Conservation (phyloP, 2,329 filamentous ascomycete genomes). For the Sporothrix luriei region DNA sequence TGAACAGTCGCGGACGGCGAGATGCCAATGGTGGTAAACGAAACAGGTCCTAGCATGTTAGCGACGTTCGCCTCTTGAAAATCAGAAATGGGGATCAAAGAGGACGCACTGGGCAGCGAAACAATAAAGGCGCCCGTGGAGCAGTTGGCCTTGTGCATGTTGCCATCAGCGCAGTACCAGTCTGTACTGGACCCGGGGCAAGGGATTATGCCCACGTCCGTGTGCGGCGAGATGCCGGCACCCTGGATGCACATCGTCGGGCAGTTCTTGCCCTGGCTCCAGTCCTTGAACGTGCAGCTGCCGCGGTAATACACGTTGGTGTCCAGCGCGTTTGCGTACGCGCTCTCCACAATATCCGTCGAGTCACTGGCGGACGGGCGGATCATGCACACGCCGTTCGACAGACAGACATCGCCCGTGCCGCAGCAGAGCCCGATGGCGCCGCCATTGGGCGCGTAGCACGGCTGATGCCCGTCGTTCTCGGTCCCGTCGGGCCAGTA, state of each 20-base stretch:
- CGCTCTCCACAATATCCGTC: too few relatives aligned
- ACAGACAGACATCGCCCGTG: slow-evolving; percentile 33
- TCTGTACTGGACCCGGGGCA: slow-evolving; percentile 27
- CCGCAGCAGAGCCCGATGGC: slow-evolving; percentile 34
- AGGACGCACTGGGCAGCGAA: slow-evolving; percentile 23
- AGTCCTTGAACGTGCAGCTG: slow-evolving; percentile 31
- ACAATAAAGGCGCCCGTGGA: slow-evolving; percentile 28
- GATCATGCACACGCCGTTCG: slow-evolving; percentile 32
- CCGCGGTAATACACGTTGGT: slow-evolving; percentile 31
- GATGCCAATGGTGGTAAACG: slow-evolving; percentile 29
- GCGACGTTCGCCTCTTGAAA: background rate
- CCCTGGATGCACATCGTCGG: slow-evolving; percentile 29
- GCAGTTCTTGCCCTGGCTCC: slow-evolving; percentile 29
- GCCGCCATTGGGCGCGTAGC: slow-evolving; percentile 23
- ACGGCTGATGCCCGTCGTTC: slow-evolving; percentile 29
- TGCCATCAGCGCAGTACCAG: slow-evolving; percentile 33
- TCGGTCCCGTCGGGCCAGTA: slow-evolving; percentile 35
- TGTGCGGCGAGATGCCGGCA: background rate
- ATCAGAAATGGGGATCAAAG: background rate
- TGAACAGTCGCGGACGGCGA: background rate
- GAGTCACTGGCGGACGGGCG: background rate
- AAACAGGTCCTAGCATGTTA: background rate
- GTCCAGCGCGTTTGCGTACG: background rate
- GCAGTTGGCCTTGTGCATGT: slow-evolving; percentile 31
- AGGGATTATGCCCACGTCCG: slow-evolving; percentile 16